Percentiles rank a stretch among this genome's conserved stretches.
Conservation (phyloP, 2,329 filamentous ascomycete species). For the Scytalidium sp. region DNA sequence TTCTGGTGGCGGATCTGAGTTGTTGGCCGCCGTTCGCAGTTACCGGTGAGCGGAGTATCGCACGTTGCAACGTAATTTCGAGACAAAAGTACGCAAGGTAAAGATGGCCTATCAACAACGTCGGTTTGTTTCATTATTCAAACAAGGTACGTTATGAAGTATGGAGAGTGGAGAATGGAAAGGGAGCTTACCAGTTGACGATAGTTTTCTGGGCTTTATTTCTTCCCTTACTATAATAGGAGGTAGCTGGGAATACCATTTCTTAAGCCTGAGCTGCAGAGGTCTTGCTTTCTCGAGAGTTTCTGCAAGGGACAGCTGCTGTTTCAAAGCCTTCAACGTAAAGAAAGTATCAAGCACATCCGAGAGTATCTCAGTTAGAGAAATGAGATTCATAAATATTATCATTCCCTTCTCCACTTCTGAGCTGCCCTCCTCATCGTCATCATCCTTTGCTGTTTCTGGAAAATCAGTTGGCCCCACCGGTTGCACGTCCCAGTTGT, state of each 20-base stretch:
- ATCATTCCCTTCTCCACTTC: constrained; percentile 42
- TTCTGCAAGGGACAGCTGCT: constrained; percentile 8
- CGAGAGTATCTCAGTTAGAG: constrained; percentile 47
- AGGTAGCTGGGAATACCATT: constrained; percentile 45
- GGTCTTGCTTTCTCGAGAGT: constrained; percentile 46
- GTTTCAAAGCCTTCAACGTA: constrained; percentile 23
- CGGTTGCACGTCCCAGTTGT: constrained; percentile 52
- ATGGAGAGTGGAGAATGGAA: neutral
- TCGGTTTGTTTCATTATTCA: no score
- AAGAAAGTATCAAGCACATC: constrained; percentile 49
- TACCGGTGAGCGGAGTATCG: constrained; percentile 41
- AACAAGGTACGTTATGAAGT: no score
- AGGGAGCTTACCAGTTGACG: constrained; percentile 25
- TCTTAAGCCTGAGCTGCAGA: constrained; percentile 42
- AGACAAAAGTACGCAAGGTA: constrained; percentile 50
- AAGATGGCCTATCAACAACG: constrained; percentile 33
- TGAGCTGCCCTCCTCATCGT: constrained; percentile 32
- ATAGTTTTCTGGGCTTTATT: constrained; percentile 37
- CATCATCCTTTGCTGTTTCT: constrained; percentile 23
- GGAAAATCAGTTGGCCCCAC: constrained; percentile 43
- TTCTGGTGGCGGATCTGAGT: constrained; percentile 17
- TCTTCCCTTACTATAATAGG: constrained; percentile 40
- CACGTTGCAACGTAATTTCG: constrained; percentile 48
- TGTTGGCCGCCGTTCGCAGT: constrained; percentile 16
- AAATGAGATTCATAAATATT: constrained; percentile 47